A percentile compares a stretch with the other conserved stretches of the same genome.
Evolutionary conservation across 2,329 filamentous ascomycete species (phyloP).

Genomic region (Taxawa tesnikishii): DNA sequence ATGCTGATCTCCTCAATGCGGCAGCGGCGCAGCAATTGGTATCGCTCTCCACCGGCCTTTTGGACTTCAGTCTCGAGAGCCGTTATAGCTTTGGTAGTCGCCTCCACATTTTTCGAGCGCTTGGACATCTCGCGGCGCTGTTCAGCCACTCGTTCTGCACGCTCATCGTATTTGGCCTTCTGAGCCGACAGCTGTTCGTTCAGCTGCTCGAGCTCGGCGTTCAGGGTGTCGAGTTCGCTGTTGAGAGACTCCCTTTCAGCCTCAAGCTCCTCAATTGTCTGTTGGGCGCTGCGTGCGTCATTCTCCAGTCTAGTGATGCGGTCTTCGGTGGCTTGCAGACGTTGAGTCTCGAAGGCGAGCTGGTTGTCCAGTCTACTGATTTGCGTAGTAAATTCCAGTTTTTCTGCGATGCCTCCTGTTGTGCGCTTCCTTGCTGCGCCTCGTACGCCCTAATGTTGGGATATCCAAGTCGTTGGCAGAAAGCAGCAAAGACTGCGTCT

Average conservation of each 20-base stretch:
- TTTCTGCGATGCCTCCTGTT: conserved; percentile 80
- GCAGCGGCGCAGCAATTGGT: conserved; percentile 73
- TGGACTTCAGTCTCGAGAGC: conserved; percentile 76
- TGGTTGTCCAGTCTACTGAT: conserved; percentile 49
- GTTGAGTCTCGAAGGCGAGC: conserved; percentile 54
- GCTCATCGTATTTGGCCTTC: conserved; percentile 54
- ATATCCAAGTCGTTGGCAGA: conserved; percentile 81
- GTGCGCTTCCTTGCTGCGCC: conserved; percentile 79
- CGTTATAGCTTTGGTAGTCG: conserved; percentile 59
- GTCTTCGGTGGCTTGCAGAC: conserved; percentile 55
- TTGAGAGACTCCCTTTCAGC: conserved; percentile 64
- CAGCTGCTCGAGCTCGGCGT: conserved; percentile 65
- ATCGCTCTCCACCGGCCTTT: conserved; percentile 72
- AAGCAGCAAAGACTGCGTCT: conserved; percentile 73
- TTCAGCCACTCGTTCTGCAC: conserved; percentile 63
- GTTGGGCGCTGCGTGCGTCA: conserved; percentile 52
- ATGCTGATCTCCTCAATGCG: conserved; percentile 88
- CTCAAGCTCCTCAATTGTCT: conserved; percentile 57
- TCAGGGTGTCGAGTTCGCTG: conserved; percentile 56
- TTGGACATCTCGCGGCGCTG: conserved; percentile 72
- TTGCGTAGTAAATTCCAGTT: conserved; percentile 75
- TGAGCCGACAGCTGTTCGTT: conserved; percentile 59
- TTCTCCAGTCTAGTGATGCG: conserved; percentile 59
- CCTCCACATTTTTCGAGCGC: conserved; percentile 72
- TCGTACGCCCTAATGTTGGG: conserved; percentile 86